phyloP scores from a whole-genome alignment of 495 filamentous ascomycete species.

The Thozetella sp. region DNA sequence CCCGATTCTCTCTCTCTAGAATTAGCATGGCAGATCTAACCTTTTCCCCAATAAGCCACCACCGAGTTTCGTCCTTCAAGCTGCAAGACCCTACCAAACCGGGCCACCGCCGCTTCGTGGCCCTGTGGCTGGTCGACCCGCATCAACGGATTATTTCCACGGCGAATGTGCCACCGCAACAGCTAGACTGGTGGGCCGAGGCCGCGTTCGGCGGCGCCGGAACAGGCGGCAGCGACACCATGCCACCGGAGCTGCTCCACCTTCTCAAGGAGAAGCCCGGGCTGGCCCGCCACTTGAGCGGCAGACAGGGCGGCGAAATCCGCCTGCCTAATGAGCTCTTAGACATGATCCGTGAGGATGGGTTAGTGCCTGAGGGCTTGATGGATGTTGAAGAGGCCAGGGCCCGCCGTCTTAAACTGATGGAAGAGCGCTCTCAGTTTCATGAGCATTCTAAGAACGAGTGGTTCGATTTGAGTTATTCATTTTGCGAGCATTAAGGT shows the following conservation, averaged over 20 bases:
- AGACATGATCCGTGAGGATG: constrained; percentile 3
- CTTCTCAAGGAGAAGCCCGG: constrained; percentile 37
- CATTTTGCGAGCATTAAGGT: constrained; percentile 8
- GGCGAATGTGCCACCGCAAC: constrained; percentile 59
- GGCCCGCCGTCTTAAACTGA: constrained; percentile 44
- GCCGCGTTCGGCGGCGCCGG: constrained; percentile 14
- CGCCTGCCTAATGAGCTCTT: constrained; percentile 30
- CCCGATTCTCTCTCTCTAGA: too few species aligned
- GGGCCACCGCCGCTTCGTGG: constrained; percentile 58
- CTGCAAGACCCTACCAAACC: constrained; percentile 49
- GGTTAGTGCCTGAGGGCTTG: constrained; percentile 6
- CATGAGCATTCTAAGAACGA: background rate
- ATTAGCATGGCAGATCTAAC: too few species aligned
- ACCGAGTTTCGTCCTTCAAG: constrained; percentile 50
- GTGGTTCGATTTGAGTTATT: background rate
- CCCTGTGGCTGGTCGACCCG: constrained; percentile 61
- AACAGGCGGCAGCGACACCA: constrained; percentile 1
- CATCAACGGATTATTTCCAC: constrained; percentile 48
- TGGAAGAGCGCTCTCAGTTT: constrained; percentile 40
- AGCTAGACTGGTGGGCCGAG: constrained; percentile 40
- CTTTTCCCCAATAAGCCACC: constrained; percentile 31
- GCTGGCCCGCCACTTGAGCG: constrained; percentile 12
- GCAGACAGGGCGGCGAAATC: constrained; percentile 30
- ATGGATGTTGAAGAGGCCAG: constrained; percentile 48
- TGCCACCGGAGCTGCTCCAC: constrained; percentile 24